Evolutionary conservation across 495 filamentous ascomycete genomes (phyloP).

Genomic region (Chaetomidium leptoderma): DNA sequence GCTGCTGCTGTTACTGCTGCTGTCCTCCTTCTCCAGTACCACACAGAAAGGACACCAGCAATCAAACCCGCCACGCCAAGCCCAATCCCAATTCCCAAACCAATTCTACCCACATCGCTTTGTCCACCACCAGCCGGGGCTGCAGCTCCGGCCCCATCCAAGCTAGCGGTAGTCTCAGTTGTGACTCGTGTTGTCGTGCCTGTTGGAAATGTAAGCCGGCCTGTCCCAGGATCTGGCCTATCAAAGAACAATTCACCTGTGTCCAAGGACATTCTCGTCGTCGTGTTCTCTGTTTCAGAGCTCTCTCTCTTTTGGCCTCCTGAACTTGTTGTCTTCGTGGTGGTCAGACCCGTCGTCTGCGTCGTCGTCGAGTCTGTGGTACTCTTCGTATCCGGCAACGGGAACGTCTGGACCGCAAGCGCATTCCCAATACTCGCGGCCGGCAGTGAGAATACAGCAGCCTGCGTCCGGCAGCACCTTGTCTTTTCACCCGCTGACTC

Average conservation of each 20-base stretch:
- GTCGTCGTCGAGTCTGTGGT: neutral
- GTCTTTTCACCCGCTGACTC: conserved; percentile 7
- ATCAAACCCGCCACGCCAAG: neutral
- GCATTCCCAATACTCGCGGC: conserved; percentile 14
- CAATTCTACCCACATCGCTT: conserved; percentile 1
- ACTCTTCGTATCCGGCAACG: neutral
- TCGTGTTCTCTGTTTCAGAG: too few species aligned
- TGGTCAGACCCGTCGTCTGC: too few species aligned
- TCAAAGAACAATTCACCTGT: too few species aligned
- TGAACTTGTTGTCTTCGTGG: too few species aligned
- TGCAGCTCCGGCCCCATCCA: too few species aligned
- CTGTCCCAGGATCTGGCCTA: too few species aligned
- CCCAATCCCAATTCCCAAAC: conserved; percentile 4
- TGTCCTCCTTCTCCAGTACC: neutral
- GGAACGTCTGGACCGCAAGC: conserved; percentile 10
- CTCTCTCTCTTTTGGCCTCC: too few species aligned
- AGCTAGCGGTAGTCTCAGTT: neutral
- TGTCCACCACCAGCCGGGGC: neutral
- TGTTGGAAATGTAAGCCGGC: too few species aligned
- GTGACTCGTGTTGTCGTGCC: neutral
- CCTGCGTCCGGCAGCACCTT: conserved; percentile 10
- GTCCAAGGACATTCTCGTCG: too few species aligned
- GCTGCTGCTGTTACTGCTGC: neutral
- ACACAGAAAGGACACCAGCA: neutral
- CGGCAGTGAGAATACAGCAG: conserved; percentile 11